Base-by-base conservation (phyloP, 1,284 basidiomycete species). In the Ustilago crameri region DNA sequence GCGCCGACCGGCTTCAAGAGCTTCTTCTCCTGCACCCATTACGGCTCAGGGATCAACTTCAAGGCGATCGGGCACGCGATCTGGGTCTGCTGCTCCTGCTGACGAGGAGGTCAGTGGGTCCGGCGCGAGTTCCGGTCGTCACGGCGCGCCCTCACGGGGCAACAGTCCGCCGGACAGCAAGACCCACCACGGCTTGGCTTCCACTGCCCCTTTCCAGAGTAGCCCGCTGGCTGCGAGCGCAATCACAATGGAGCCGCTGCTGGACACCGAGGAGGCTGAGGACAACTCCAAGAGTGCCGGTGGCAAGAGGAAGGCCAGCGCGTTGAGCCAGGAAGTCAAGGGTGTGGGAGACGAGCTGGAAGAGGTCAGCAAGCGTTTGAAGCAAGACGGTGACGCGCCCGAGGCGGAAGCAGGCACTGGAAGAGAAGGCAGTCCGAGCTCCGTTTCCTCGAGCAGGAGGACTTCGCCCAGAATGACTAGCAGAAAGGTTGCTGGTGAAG, bases 191-290 rank as follows among this genome's bases (percentile, higher is more conserved):
- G 58, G 52, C 5, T 49, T 66, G n/a, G 38, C 59, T 30, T 74
- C 66, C 18, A 68, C 65, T 9, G 71, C 71, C 0, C 72, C 72
- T 1, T 66, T 74, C 51, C 72, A 70, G 27, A 67, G 63, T 51
- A 70, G 66, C 43, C 72, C 72, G 20, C 56, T 74, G 3, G 72
- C 72, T 35, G 67, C 72, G 3, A 62, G 63, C 26, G 62, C 63
- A 20, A 70, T 74, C 52, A 74, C 72, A 15, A 70, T 70, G 59
- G 72, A 70, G 54, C 63, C 62, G 5, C 55, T 63, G n/a, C 46
- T 67, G 5, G 72, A 74, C 46, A 45, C 44, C 5, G 63, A 70
- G 17, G 72, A 74, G 22, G 41, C 12, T 34, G 14, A 45, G 5
- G 9, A 41, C 42, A 8, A 30, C 46, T n/a, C 47, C 5, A 43